Evolutionary conservation across 2,329 filamentous ascomycete genomes (phyloP).

Genomic region (Fusarium sp.): DNA sequence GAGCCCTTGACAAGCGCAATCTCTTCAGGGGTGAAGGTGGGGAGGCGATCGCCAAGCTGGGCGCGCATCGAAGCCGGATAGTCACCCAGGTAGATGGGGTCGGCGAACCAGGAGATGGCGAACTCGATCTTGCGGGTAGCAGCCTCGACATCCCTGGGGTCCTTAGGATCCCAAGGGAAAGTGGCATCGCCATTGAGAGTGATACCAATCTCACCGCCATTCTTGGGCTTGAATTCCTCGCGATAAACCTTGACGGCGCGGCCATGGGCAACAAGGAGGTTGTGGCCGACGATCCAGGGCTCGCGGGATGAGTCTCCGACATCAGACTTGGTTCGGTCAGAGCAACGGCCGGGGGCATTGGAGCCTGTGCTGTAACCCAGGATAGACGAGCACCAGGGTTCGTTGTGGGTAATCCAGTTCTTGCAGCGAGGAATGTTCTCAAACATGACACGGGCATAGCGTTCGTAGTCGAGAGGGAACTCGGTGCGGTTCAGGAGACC

Average conservation of each 20-base stretch:
- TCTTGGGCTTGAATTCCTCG: constrained; percentile 80
- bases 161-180: constrained; percentile 84
- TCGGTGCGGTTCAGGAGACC: constrained; percentile 84
- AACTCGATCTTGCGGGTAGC: constrained; percentile 87
- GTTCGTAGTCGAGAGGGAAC: constrained; percentile 83
- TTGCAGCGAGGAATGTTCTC: constrained; percentile 81
- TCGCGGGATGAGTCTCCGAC: constrained; percentile 81
- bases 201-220: constrained; percentile 85
- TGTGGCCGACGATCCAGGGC: constrained; percentile 87
- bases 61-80: constrained; percentile 87
- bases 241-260: constrained; percentile 85
- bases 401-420: constrained; percentile 92
- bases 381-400: constrained; percentile 87
- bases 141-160: constrained; percentile 80
- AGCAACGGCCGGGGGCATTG: constrained; percentile 86
- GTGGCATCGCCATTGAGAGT: constrained; percentile 88
- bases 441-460: constrained; percentile 83
- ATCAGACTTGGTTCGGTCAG: constrained; percentile 76
- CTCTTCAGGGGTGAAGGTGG: constrained; percentile 80
- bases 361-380: constrained; percentile 82
- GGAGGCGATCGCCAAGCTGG: constrained; percentile 83
- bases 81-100: constrained; percentile 86
- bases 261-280: constrained; percentile 82
- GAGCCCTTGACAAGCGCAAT: constrained; percentile 80
- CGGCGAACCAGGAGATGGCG: constrained; percentile 87